Evolutionary conservation across 768 basidiomycete species (phyloP).

Genomic region (Lentinula guzmanii): DNA sequence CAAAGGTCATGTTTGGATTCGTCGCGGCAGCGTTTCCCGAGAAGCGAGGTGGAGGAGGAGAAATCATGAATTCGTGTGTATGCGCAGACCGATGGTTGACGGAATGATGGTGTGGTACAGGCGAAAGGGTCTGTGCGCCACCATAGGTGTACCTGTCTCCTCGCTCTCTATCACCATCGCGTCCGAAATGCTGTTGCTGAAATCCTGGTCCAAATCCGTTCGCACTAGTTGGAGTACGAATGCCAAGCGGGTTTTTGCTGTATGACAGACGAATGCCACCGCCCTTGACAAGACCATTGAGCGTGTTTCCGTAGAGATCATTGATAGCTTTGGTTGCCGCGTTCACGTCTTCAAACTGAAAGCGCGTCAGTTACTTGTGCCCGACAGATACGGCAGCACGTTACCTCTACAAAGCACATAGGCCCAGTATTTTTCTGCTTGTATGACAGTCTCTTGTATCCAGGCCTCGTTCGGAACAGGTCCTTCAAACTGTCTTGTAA

Average conservation of each 20-base stretch:
- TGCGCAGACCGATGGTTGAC: not conserved
- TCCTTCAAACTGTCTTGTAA: slow-evolving; percentile 85
- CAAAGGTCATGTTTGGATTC: not conserved
- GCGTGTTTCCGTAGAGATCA: slow-evolving; percentile 86
- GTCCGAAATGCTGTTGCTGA: slow-evolving; percentile 34
- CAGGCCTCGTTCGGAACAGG: slow-evolving; percentile 72
- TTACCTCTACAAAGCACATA: slow-evolving; percentile 98
- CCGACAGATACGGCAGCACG: slow-evolving; percentile 6
- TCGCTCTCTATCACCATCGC: not conserved
- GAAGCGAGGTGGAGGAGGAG: slow-evolving; percentile 10
- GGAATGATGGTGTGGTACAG: not conserved
- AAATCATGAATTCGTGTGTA: not conserved
- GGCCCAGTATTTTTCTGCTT: slow-evolving; percentile 96
- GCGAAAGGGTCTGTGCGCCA: not conserved
- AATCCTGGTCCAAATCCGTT: slow-evolving; percentile 30
- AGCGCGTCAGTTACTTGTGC: slow-evolving; percentile 1
- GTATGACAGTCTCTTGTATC: slow-evolving; percentile 91
- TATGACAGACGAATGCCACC: slow-evolving; percentile 95
- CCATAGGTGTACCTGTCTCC: not conserved
- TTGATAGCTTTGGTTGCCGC: slow-evolving; percentile 83
- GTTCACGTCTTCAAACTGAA: slow-evolving; percentile 84
- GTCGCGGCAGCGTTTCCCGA: not conserved
- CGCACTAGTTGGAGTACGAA: slow-evolving; percentile 71
- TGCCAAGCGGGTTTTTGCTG: slow-evolving; percentile 97
- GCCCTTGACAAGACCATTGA: slow-evolving; percentile 89